Base-by-base conservation (phyloP, 495 filamentous ascomycete species). In the Aspergillus ellipticus region DNA sequence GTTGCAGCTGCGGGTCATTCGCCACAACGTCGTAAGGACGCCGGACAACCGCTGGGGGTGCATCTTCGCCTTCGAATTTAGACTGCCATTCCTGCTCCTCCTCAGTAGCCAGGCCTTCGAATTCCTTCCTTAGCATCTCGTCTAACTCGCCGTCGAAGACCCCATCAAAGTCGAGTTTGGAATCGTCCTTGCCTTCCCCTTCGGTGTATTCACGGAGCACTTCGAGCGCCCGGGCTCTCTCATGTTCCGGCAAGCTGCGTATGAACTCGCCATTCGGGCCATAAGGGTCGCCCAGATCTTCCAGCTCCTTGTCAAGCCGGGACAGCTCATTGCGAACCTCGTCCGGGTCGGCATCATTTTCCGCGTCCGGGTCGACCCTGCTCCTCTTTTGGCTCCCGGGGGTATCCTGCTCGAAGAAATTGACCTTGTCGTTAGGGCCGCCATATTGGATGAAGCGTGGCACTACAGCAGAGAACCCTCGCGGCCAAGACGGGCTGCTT, bases 221-320 rank as follows among this genome's bases (percentile, higher is more conserved):
- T 57, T 79, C 72, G 7, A 77, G 55, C 9, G 73, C 74, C 59
- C 72, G 67, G 20, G 58, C 64, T 47, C 70, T 58, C 24, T 79
- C 74, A 26, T 74, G 57, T 47, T 76, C 72, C 0, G 73, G 71
- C 42, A 79, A 56, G 15, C 59, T 59, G 37, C 66, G 58, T 31
- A 79, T 79, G 53, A 79, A 77, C 19, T 65, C 58, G 45, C 76
- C 71, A 53, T 77, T 69, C 28, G 70, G 68, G n/a, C 65, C 61
- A 48, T 71, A 77, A 16, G 74, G 74, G 0, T 74, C 70, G 46
- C 72, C 68, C 31, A 74, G 24, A 54, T 72, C 54, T 63, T 79
- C 67, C 54, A 89, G 72, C 58, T 87, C 76, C 52, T 75, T 62
- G 55, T 87, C 80, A 29, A 88, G 59, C 55, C 78, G 75, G 46